phyloP scores from a whole-genome alignment of 2,329 filamentous ascomycete genomes.

The Fusarium illudens region DNA sequence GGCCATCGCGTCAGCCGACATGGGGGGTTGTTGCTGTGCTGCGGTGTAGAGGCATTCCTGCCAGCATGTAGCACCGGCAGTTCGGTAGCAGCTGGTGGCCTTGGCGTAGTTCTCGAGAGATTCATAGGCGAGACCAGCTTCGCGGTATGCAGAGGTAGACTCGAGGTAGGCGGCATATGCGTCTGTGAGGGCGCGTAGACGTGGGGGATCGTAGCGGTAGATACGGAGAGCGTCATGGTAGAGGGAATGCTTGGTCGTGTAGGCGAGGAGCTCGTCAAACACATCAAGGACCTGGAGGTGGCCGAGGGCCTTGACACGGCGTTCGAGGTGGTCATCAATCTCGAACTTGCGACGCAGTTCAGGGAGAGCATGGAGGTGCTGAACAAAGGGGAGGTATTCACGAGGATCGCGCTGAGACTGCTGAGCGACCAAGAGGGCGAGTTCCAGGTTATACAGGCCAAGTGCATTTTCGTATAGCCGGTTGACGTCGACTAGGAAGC shows the following conservation, averaged over 20 bases:
- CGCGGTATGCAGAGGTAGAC: constrained; percentile 77
- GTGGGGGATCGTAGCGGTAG: constrained; percentile 81
- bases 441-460: constrained; percentile 89
- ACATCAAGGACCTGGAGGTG: constrained; percentile 77
- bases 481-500: constrained; percentile 94
- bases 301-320: constrained; percentile 77
- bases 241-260: constrained; percentile 80
- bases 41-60: constrained; percentile 88
- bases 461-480: constrained; percentile 89
- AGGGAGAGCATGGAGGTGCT: constrained; percentile 80
- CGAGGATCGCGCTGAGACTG: constrained; percentile 95
- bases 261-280: constrained; percentile 81
- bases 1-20: constrained; percentile 66
- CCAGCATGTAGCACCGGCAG: constrained; percentile 81
- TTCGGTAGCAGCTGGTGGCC: constrained; percentile 84
- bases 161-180: constrained; percentile 84
- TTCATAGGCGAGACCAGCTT: constrained; percentile 91
- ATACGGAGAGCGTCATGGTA: constrained; percentile 80
- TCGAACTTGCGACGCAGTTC: constrained; percentile 77
- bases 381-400: constrained; percentile 95
- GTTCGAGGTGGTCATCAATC: constrained; percentile 88
- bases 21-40: constrained; percentile 68
- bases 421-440: constrained; percentile 90
- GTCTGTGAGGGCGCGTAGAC: constrained; percentile 73
- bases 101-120: constrained; percentile 77